A percentile compares a stretch with the other conserved stretches of the same genome.
These are phyloP conservation scores for Penicillium thymicola DNA, from an alignment of 2,329 filamentous ascomycete genomes.

Conservation along the genomic window DNA sequence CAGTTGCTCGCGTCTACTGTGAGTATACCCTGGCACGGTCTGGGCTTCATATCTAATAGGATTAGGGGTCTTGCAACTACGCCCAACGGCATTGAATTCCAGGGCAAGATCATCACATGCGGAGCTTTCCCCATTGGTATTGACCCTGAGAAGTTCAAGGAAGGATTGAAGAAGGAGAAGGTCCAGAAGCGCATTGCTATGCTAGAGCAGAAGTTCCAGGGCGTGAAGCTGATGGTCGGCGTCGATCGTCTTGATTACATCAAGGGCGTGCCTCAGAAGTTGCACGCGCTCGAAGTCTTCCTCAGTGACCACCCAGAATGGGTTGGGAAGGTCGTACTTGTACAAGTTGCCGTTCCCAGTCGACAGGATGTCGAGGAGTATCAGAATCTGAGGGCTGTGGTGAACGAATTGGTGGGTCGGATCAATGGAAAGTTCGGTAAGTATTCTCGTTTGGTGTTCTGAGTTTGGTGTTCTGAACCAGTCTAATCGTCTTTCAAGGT, in stretches of 20 bases:
- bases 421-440: conserved; percentile 91
- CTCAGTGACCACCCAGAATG: conserved; percentile 95
- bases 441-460: conserved; percentile 15
- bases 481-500: conserved; percentile 45
- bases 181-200: conserved; percentile 84
- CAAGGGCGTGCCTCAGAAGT: conserved; percentile 96
- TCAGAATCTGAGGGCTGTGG: conserved; percentile 89
- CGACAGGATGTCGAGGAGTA: conserved; percentile 97
- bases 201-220: conserved; percentile 86
- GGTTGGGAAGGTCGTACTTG: conserved; percentile 94
- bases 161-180: conserved; percentile 78
- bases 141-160: conserved; percentile 92
- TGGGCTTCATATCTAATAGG: conserved; percentile 4
- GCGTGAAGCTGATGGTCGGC: conserved; percentile 93
- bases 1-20: conserved; percentile 91
- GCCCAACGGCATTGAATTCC: conserved; percentile 88
- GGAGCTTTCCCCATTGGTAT: conserved; percentile 98
- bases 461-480: too few relatives aligned
- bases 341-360: conserved; percentile 93
- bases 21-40: conserved; percentile 32
- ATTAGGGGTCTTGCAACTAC: conserved; percentile 61
- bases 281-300: conserved; percentile 95
- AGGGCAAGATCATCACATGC: conserved; percentile 82
- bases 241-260: conserved; percentile 98
- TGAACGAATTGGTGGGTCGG: conserved; percentile 92